Percentiles rank a stretch among this genome's conserved stretches.
These are phyloP conservation scores for Bertia moriformis DNA, from an alignment of 2,329 filamentous ascomycete species.

Conservation along the genomic window DNA sequence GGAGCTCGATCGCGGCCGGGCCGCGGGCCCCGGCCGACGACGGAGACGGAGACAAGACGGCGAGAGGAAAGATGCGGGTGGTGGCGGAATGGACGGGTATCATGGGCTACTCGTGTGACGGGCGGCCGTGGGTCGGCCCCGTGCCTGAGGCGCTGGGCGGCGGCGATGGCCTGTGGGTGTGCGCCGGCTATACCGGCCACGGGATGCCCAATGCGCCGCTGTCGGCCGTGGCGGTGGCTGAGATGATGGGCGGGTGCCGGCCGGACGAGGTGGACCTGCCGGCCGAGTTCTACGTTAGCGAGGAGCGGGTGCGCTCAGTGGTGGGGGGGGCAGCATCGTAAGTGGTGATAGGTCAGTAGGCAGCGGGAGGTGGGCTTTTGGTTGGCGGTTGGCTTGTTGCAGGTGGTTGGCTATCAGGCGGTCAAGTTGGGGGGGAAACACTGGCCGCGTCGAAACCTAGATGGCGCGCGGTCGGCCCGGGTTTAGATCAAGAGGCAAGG, in stretches of 20 bases:
- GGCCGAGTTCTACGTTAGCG: conserved; percentile 20
- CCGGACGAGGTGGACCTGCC: conserved; percentile 27
- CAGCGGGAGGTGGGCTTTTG: conserved; percentile 6
- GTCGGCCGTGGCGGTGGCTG: conserved; percentile 46
- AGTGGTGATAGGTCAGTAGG: conserved; percentile 4
- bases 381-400: neutral
- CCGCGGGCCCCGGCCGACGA: conserved; percentile 9
- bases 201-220: conserved; percentile 64
- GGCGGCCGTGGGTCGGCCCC: conserved; percentile 54
- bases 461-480: too few species aligned
- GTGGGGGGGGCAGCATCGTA: too few species aligned
- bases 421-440: too few species aligned
- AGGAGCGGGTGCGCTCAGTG: conserved; percentile 15
- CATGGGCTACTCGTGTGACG: conserved; percentile 62
- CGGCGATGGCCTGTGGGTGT: conserved; percentile 43
- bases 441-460: too few species aligned
- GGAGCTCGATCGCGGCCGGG: conserved; percentile 15
- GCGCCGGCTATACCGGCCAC: conserved; percentile 58
- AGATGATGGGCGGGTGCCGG: conserved; percentile 34
- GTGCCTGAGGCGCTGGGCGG: conserved; percentile 38
- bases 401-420: too few species aligned
- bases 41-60: conserved; percentile 23
- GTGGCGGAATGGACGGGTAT: conserved; percentile 64
- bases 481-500: too few species aligned
- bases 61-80: too few species aligned